These are phyloP conservation scores for Dendryphion nanum DNA, from an alignment of 2,329 filamentous ascomycete genomes.

Conservation along the genomic window DNA sequence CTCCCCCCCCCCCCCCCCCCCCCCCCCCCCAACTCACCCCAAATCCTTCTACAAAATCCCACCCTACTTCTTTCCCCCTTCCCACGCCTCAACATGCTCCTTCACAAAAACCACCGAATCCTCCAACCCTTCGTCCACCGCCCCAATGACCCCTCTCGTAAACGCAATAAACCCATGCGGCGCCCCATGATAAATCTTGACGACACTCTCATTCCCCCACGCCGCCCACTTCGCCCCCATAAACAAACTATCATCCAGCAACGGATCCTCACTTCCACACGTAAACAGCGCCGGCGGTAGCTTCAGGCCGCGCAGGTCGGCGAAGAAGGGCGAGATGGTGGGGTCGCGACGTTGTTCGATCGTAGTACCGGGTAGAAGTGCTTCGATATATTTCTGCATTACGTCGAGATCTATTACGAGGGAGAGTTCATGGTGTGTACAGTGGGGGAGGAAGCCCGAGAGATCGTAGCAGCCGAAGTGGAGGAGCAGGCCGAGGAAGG, in stretches of 20 bases:
- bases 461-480: conserved; percentile 56
- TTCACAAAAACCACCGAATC: conserved; percentile 43
- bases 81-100: conserved; percentile 19
- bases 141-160: conserved; percentile 34
- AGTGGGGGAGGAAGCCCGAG: conserved; percentile 42
- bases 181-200: conserved; percentile 56
- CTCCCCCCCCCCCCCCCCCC: no score
- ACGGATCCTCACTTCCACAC: conserved; percentile 54
- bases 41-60: no score
- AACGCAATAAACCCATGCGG: conserved; percentile 54
- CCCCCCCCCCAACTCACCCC: no score
- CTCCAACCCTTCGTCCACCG: conserved; percentile 38
- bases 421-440: conserved; percentile 35
- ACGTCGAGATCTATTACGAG: conserved; percentile 48
- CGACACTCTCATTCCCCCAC: conserved; percentile 49
- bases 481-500: conserved; percentile 51
- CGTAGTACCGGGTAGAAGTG: conserved; percentile 45
- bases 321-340: conserved; percentile 51
- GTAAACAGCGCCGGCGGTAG: conserved; percentile 56
- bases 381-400: conserved; percentile 48
- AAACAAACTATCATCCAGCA: conserved; percentile 53
- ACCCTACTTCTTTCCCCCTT: no score
- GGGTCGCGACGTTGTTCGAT: conserved; percentile 44
- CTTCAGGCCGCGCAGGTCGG: conserved; percentile 37
- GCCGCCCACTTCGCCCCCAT: conserved; percentile 57